Base-by-base conservation (phyloP, 2,329 filamentous ascomycete genomes). In the Pseudocercospora ulei region DNA sequence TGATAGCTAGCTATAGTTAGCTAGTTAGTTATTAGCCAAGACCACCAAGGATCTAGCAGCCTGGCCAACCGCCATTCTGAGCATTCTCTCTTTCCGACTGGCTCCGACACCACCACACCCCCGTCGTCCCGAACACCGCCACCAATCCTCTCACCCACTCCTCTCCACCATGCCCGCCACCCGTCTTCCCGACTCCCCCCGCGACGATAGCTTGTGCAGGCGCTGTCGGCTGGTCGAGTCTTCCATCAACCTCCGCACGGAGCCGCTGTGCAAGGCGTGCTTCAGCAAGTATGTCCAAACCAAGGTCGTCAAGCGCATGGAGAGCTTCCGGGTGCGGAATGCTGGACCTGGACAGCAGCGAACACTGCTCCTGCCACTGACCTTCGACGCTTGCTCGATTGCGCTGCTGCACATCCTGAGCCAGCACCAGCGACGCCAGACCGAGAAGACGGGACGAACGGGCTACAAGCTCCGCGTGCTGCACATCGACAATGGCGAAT, bases 261-360 rank as follows among this genome's bases (percentile, higher is more conserved):
- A 78, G 51, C 67, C 67, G 17, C 66, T 80, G 9, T 82, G 78
- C 68, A 65, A 65, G 71, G 64, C 70, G 46, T 96, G 90, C 64
- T 95, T 88, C 63, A 66, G 72, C 41, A 72, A 73, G 53, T 95
- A 86, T 65, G 70, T 93, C 39, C 69, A 74, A 43, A 78, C 75
- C 49, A 96, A 96, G 62, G 72, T 78, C 44, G 72, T 84, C 51
- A 88, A 88, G 62, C 82, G 86, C 31, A 74, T 82, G 66, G 76
- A 80, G 50, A 69, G 69, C 25, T 82, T 79, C 56, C 68, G 72
- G 29, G 68, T 76, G 23, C 53, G 57, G 13, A 60, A 69, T 47
- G 59, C 62, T 19, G 58, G 62, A 13, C 60, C 62, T 40, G 63
- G 64, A 27, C 56, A 63, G 35, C 63, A 64, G 40, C 65, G 64